Evolutionary conservation across 352 stramenopile species (phyloP).

Genomic region (Globisporangium cederbergense): DNA sequence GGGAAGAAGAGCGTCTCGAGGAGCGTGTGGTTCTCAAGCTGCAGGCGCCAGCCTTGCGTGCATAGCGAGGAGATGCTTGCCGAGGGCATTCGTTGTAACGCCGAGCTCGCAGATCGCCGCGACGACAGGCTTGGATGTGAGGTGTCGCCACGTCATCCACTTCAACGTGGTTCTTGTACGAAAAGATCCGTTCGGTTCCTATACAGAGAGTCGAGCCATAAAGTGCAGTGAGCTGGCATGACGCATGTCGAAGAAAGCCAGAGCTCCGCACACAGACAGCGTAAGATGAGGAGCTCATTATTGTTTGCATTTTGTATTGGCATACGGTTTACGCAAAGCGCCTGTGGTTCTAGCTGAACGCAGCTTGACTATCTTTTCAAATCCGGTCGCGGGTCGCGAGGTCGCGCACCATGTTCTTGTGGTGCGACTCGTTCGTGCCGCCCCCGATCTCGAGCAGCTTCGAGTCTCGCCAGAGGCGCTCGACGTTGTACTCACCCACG

Average conservation of each 20-base stretch:
- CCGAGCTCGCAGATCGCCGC: no score
- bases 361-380: slow-evolving; percentile 24
- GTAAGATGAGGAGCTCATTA: neutral
- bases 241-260: neutral
- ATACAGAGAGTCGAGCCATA: slow-evolving; percentile 1
- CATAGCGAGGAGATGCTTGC: no score
- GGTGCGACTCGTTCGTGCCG: slow-evolving; percentile 98
- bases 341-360: neutral
- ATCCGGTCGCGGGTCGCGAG: slow-evolving; percentile 39
- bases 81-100: no score
- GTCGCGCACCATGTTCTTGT: slow-evolving; percentile 98
- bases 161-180: slow-evolving; percentile 11
- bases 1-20: no score
- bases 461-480: slow-evolving; percentile 97
- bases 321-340: neutral
- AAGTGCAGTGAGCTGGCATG: neutral
- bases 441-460: slow-evolving; percentile 99
- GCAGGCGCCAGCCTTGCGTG: no score
- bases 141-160: slow-evolving; percentile 10
- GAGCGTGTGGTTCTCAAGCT: no score
- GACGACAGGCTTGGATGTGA: no score
- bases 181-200: slow-evolving; percentile 2
- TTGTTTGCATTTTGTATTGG: neutral
- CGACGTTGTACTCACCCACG: slow-evolving; percentile 98
- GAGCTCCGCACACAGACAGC: neutral